Base-by-base conservation (phyloP, 2,329 filamentous ascomycete genomes). In the Aspergillus hiratsukae region DNA sequence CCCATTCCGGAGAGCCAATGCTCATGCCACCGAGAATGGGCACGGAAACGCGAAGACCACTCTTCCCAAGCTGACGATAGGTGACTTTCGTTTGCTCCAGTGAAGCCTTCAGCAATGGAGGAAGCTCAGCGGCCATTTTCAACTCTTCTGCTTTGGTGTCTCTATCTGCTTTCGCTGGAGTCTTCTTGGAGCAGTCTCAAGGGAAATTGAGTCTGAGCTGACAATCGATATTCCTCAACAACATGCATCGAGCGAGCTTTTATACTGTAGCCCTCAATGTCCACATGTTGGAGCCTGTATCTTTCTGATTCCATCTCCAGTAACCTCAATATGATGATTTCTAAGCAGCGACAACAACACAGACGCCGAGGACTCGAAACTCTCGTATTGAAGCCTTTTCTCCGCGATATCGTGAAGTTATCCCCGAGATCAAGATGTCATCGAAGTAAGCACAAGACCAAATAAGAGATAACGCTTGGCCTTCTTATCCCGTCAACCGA, bases 11-110 rank as follows among this genome's bases (percentile, higher is more conserved):
- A n/a, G 27, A 43, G 19, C 50, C 50, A 19, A 52, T 52, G 21
- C 50, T 52, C 50, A 52, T 52, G 21, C 50, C 41, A 19, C 50
- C 50, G 35, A 52, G 23, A 27, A 52, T 52, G 50, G 50, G 50
- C 3, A 52, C 50, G 0, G 50, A 52, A 14, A 52, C 50, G 4
- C 50, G 50, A 9, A 52, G 50, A 21, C 50, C 50, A 43, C 31
- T 43, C 23, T 52, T 43, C 27, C 50, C 50, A 7, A 52, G 19
- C 14, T 23, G 50, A 10, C n/a, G 14, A 45, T 52, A 52, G 31
- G 41, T 14, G 50, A 43, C 50, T 25, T 52, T 52, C 5, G 50
- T 52, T 17, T 40, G 35, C n/a, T 41, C 37, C 14, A 52, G 21
- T 2, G 50, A 52, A 37, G 31, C 31, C 31, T 17, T 37, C 2